These are phyloP conservation scores for Yamadazyma epiphylla DNA, from an alignment of 1,139 yeast species.

Conservation along the genomic window DNA sequence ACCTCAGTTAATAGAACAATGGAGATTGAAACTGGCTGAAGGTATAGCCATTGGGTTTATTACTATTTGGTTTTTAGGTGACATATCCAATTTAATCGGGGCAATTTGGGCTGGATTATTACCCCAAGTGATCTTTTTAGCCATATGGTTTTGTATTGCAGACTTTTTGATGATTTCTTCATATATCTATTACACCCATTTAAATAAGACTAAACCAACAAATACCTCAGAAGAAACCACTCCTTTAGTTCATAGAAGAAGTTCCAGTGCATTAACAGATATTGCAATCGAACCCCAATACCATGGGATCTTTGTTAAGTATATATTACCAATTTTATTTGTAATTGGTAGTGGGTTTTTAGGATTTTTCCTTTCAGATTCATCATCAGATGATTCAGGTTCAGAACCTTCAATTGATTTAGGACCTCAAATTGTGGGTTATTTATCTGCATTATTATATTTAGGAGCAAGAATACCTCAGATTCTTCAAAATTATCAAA, in stretches of 20 bases:
- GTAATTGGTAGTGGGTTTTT: conserved; percentile 66
- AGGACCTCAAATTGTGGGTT: conserved; percentile 72
- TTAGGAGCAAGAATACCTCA: conserved; percentile 80
- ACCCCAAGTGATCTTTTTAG: conserved; percentile 67
- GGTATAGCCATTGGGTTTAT: conserved; percentile 74
- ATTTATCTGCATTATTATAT: conserved; percentile 64
- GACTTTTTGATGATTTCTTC: conserved; percentile 61
- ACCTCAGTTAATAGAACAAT: conserved; percentile 81
- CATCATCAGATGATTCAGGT: conserved; percentile 9
- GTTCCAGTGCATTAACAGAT: conserved; percentile 42
- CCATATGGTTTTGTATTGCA: conserved; percentile 72
- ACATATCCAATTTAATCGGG: conserved; percentile 63
- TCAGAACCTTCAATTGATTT: conserved; percentile 21
- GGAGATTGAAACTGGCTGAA: conserved; percentile 74
- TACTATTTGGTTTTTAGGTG: conserved; percentile 72
- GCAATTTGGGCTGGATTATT: conserved; percentile 68
- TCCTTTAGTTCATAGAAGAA: conserved; percentile 29
- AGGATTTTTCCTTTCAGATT: conserved; percentile 54
- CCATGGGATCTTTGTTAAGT: conserved; percentile 47
- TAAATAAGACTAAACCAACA: conserved; percentile 27
- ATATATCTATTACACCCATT: conserved; percentile 51
- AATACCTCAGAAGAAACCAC: conserved; percentile 9
- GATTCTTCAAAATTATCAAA: conserved; percentile 62
- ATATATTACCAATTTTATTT: conserved; percentile 56
- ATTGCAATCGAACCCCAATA: conserved; percentile 40